A percentile compares a stretch with the other conserved stretches of the same genome.
phyloP scores from a whole-genome alignment of 768 basidiomycete genomes.

The Strobilomyces dryophilus region DNA sequence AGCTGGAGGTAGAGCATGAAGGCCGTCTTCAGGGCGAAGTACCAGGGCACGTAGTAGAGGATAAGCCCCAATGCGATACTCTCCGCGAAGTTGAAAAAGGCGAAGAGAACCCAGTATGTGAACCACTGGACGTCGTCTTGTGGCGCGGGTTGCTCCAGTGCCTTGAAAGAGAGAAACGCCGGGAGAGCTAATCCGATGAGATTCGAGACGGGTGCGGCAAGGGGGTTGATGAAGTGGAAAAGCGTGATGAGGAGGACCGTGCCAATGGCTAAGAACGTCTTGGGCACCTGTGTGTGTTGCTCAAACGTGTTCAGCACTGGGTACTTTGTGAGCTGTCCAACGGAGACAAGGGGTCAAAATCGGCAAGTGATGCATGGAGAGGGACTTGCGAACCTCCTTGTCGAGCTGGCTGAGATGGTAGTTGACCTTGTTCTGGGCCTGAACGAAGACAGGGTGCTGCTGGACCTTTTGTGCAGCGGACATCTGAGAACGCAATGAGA shows the following conservation, averaged over 20 bases:
- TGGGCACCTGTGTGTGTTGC: conserved; percentile 88
- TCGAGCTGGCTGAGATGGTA: conserved; percentile 88
- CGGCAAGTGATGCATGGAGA: neutral
- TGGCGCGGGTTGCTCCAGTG: conserved; percentile 80
- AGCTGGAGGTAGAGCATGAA: conserved; percentile 94
- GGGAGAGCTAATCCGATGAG: conserved; percentile 93
- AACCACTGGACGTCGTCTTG: conserved; percentile 94
- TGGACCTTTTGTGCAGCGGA: conserved; percentile 79
- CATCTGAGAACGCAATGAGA: conserved; percentile 42
- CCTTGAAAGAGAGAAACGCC: conserved; percentile 92
- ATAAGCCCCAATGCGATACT: conserved; percentile 77
- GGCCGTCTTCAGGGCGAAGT: conserved; percentile 87
- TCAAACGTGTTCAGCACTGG: conserved; percentile 81
- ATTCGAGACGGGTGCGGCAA: conserved; percentile 91
- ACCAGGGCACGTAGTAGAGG: conserved; percentile 93
- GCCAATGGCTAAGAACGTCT: conserved; percentile 84
- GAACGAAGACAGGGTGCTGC: conserved; percentile 82
- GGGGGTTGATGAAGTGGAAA: conserved; percentile 84
- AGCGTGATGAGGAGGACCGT: conserved; percentile 59
- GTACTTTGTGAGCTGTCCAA: conserved; percentile 74
- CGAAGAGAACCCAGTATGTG: conserved; percentile 96
- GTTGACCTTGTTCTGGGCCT: conserved; percentile 78
- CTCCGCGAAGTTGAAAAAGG: conserved; percentile 91
- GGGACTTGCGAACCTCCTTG: conserved; percentile 72
- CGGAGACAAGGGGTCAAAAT: conserved; percentile 2